These are phyloP conservation scores for Massariosphaeria phaeospora DNA, from an alignment of 495 filamentous ascomycete genomes.

Conservation along the genomic window DNA sequence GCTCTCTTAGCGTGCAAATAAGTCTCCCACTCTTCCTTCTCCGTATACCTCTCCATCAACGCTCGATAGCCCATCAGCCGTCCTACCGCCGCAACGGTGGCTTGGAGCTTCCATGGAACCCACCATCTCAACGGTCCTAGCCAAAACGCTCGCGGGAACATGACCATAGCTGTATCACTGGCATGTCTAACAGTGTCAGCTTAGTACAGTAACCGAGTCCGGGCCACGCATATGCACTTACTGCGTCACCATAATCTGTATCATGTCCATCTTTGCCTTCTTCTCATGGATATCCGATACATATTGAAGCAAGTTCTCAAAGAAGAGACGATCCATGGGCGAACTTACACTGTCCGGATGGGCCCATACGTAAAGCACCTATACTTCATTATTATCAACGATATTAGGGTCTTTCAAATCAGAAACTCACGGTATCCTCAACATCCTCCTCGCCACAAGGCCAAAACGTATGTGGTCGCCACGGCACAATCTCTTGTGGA, in stretches of 20 bases:
- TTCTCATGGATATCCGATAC: conserved; percentile 3
- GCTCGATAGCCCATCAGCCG: conserved; percentile 6
- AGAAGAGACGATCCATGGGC: conserved; percentile 20
- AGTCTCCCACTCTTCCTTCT: conserved; percentile 8
- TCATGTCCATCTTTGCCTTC: conserved; percentile 6
- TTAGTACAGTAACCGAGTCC: too few species aligned
- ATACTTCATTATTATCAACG: background rate
- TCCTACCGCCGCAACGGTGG: background rate
- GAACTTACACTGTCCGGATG: conserved; percentile 1
- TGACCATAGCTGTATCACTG: conserved; percentile 8
- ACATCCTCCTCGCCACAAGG: too few species aligned
- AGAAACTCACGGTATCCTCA: conserved; percentile 2
- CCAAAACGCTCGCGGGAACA: conserved; percentile 11
- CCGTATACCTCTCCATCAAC: conserved; percentile 9
- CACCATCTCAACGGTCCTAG: conserved; percentile 19
- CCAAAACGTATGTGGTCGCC: too few species aligned
- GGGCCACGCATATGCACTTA: too few species aligned
- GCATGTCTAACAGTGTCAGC: too few species aligned
- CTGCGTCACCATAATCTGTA: conserved; percentile 13
- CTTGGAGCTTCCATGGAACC: conserved; percentile 16
- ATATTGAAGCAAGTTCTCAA: conserved; percentile 8
- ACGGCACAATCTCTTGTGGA: conserved; percentile 4
- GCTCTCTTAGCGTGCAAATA: too few species aligned
- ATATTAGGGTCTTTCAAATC: background rate
- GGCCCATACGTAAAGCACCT: conserved; percentile 11